These are phyloP conservation scores for Murraya koenigii DNA, from an alignment of 345 rosid species.

Conservation along the genomic window DNA sequence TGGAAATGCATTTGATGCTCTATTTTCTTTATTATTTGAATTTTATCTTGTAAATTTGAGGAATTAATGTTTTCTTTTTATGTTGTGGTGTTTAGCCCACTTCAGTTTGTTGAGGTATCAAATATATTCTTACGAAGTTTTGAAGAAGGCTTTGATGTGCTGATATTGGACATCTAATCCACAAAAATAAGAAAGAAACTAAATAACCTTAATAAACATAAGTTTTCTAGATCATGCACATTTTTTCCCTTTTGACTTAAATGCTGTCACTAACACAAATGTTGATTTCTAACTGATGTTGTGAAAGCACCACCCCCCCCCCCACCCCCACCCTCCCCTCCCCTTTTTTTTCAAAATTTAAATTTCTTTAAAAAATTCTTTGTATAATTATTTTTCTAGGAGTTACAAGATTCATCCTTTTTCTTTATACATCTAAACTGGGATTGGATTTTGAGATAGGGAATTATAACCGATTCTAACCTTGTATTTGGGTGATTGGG, in stretches of 20 bases:
- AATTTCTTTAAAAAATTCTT: background rate
- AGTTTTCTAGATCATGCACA: background rate
- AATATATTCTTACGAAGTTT: background rate
- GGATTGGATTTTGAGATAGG: too few relatives aligned
- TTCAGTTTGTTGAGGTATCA: background rate
- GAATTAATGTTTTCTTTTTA: background rate
- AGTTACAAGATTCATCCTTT: too few relatives aligned
- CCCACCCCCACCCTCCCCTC: background rate
- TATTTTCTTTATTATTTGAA: background rate
- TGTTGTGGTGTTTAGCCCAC: background rate
- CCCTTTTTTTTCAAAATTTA: background rate
- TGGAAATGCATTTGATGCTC: background rate
- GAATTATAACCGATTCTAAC: too few relatives aligned
- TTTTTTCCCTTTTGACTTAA: background rate
- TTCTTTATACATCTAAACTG: too few relatives aligned
- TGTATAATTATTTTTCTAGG: background rate
- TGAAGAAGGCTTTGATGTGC: background rate
- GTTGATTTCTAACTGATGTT: background rate
- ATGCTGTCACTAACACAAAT: background rate
- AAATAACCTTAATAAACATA: background rate
- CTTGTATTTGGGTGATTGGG: too few relatives aligned
- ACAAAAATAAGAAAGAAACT: background rate
- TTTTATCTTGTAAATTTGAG: background rate
- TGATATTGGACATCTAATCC: background rate
- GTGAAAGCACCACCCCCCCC: background rate